Percentiles rank a stretch among this genome's conserved stretches.
Conservation (phyloP, 305 asterid genomes). For the Fraxinus floribunda region DNA sequence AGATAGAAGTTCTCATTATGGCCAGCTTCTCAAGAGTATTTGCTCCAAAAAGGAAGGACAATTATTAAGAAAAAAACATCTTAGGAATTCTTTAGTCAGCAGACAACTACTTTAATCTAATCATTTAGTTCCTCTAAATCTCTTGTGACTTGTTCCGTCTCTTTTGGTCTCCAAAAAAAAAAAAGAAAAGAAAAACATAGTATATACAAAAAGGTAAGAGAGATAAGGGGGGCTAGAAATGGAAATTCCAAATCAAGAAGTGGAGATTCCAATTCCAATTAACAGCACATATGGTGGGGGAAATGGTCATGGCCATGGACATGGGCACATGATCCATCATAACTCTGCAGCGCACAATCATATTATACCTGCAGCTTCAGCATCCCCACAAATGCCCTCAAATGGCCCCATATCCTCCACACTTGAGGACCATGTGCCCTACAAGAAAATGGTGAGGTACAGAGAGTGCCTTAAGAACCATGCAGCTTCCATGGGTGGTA, state of each 20-base stretch:
- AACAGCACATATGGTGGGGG: slow-evolving; percentile 42
- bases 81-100: background rate
- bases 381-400: slow-evolving; percentile 26
- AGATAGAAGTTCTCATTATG: slow-evolving; percentile 20
- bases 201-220: background rate
- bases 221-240: slow-evolving; percentile 28
- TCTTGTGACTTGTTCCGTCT: slow-evolving; percentile 29
- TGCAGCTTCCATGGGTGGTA: slow-evolving; percentile 74
- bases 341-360: slow-evolving; percentile 35
- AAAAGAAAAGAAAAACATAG: slow-evolving; percentile 28
- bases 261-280: slow-evolving; percentile 48
- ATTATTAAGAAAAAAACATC: slow-evolving; percentile 9
- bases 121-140: slow-evolving; percentile 22
- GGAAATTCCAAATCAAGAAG: slow-evolving; percentile 64
- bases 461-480: slow-evolving; percentile 74
- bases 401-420: slow-evolving; percentile 33
- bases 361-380: slow-evolving; percentile 33
- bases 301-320: slow-evolving; percentile 45
- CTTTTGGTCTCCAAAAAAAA: slow-evolving; percentile 58
- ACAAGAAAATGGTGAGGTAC: slow-evolving; percentile 53
- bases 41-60: slow-evolving; percentile 46
- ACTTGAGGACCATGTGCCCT: slow-evolving; percentile 24
- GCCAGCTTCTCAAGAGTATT: slow-evolving; percentile 5
- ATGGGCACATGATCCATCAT: slow-evolving; percentile 57
- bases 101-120: slow-evolving; percentile 18